phyloP scores from a whole-genome alignment of 202 grass and related monocot species.

The Setaria viridis region DNA sequence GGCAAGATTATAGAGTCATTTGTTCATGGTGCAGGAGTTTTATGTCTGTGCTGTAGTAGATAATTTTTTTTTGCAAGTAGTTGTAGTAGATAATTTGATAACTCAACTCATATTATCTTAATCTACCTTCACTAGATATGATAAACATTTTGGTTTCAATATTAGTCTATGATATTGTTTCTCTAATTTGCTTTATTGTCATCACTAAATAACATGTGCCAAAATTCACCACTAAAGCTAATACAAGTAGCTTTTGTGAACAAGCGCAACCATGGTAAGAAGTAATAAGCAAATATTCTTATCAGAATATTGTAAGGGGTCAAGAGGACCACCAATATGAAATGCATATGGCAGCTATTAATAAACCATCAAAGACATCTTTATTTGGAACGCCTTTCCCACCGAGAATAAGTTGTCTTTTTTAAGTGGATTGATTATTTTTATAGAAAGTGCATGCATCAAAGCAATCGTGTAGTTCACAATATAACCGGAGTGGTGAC shows the following conservation, averaged over 20 bases:
- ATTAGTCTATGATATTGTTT: neutral
- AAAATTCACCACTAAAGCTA: too few relatives aligned
- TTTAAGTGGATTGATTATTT: neutral
- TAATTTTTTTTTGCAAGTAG: neutral
- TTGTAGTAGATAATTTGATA: neutral
- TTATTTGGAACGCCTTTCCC: neutral
- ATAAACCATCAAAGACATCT: neutral
- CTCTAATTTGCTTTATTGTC: neutral
- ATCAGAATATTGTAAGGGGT: neutral
- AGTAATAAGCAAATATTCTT: neutral
- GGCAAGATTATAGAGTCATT: neutral
- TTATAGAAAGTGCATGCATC: neutral
- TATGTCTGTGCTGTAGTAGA: neutral
- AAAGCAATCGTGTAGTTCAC: neutral
- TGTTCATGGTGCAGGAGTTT: neutral
- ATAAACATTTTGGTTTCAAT: neutral
- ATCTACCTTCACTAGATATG: neutral
- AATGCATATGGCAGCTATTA: neutral
- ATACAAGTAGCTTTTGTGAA: neutral
- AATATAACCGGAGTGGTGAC: neutral
- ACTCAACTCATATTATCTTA: neutral
- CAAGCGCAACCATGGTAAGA: neutral
- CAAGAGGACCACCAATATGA: neutral
- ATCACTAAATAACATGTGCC: too few relatives aligned
- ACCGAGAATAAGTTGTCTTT: too few relatives aligned